Evolutionary conservation across 1,284 basidiomycete species (phyloP).

Genomic region (Ceratobasidium sp.): DNA sequence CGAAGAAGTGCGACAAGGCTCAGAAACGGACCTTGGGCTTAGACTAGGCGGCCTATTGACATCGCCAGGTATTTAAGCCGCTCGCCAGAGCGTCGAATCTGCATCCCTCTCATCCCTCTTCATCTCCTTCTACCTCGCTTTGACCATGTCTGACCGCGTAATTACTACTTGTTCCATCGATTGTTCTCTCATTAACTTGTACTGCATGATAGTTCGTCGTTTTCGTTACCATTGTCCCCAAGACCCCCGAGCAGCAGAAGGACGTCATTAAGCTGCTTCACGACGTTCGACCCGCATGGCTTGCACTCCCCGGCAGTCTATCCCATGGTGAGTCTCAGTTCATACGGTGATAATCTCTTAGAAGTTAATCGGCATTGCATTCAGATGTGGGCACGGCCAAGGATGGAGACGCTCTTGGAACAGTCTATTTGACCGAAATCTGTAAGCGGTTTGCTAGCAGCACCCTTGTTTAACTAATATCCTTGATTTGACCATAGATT

Average conservation of each 20-base stretch:
- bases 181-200: background rate
- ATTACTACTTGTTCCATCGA: background rate
- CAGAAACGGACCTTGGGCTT: conserved; percentile 1
- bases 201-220: conserved; percentile 18
- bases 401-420: conserved; percentile 38
- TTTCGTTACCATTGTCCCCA: conserved; percentile 43
- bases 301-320: conserved; percentile 39
- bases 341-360: too few species aligned
- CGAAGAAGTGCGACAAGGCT: conserved; percentile 27
- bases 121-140: background rate
- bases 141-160: conserved; percentile 42
- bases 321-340: conserved; percentile 22
- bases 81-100: background rate
- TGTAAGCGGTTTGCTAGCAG: background rate
- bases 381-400: conserved; percentile 41
- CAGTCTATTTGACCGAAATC: conserved; percentile 43
- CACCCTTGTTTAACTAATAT: background rate
- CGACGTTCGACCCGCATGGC: conserved; percentile 42
- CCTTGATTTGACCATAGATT: background rate
- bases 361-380: background rate
- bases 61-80: background rate
- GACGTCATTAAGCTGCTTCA: conserved; percentile 41
- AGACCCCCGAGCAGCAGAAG: conserved; percentile 44
- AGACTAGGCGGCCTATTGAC: conserved; percentile 5
- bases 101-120: background rate